These are phyloP conservation scores for Citrus medica DNA, from an alignment of 345 rosid genomes.

Conservation along the genomic window DNA sequence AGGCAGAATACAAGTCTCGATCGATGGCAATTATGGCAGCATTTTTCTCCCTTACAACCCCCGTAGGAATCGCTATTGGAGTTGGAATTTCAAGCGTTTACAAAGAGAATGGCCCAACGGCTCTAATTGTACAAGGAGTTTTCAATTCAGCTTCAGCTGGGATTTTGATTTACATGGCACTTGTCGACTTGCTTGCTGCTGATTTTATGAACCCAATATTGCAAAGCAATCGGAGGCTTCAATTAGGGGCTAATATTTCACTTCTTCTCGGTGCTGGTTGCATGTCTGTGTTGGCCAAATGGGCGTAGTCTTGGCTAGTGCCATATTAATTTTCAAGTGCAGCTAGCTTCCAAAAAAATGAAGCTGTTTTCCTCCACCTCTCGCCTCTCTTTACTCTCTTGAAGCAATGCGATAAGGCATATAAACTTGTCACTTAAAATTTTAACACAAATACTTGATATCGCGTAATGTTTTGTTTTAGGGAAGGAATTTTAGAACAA, in stretches of 20 bases:
- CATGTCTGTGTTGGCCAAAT: constrained; percentile 64
- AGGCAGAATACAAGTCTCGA: constrained; percentile 52
- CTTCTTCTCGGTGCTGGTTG: constrained; percentile 61
- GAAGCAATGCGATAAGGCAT: too few relatives aligned
- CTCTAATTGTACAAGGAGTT: constrained; percentile 52
- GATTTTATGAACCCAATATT: constrained; percentile 62
- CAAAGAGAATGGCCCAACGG: constrained; percentile 39
- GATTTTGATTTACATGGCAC: constrained; percentile 72
- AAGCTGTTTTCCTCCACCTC: too few relatives aligned
- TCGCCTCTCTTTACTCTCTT: too few relatives aligned
- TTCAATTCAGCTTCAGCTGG: constrained; percentile 69
- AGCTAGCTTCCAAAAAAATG: neutral
- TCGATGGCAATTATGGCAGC: constrained; percentile 54
- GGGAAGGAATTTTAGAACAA: too few relatives aligned
- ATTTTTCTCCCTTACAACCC: constrained; percentile 70
- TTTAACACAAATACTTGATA: too few relatives aligned
- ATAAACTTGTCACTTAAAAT: too few relatives aligned
- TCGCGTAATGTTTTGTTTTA: too few relatives aligned
- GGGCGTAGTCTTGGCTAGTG: constrained; percentile 37
- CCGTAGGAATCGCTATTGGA: constrained; percentile 62
- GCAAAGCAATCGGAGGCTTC: constrained; percentile 50
- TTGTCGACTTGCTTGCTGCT: constrained; percentile 68
- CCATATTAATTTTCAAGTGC: neutral
- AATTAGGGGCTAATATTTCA: constrained; percentile 48
- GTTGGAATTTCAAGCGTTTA: constrained; percentile 48